These are phyloP conservation scores for Ormosia semicastrata DNA, from an alignment of 306 rosid genomes.

Conservation along the genomic window DNA sequence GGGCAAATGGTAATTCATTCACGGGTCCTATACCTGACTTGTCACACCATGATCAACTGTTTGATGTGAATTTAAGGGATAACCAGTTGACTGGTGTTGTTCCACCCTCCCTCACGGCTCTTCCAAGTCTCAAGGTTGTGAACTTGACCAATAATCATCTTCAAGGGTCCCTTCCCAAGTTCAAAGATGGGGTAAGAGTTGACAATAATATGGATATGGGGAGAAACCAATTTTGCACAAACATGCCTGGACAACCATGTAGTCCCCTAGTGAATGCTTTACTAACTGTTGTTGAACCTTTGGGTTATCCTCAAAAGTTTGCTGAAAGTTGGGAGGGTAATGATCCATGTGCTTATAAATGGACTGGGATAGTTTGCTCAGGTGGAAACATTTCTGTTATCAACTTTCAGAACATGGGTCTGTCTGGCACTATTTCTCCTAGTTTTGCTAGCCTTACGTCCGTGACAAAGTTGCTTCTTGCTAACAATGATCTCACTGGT, in stretches of 20 bases:
- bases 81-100: conserved; percentile 75
- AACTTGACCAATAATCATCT: conserved; percentile 68
- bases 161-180: conserved; percentile 72
- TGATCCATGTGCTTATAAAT: conserved; percentile 60
- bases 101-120: conserved; percentile 53
- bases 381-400: conserved; percentile 40
- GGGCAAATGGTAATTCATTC: conserved; percentile 64
- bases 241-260: conserved; percentile 40
- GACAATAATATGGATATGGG: conserved; percentile 34
- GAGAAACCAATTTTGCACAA: conserved; percentile 53
- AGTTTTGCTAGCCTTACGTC: conserved; percentile 44
- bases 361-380: conserved; percentile 58
- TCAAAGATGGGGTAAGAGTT: conserved; percentile 31
- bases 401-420: conserved; percentile 57
- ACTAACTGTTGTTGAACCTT: conserved; percentile 41
- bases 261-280: conserved; percentile 50
- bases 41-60: conserved; percentile 30
- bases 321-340: conserved; percentile 69
- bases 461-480: conserved; percentile 43
- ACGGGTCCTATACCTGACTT: conserved; percentile 82
- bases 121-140: conserved; percentile 39
- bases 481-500: conserved; percentile 51
- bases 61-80: conserved; percentile 52
- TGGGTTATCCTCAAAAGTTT: conserved; percentile 61
- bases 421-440: conserved; percentile 68